Evolutionary conservation across 768 basidiomycete genomes (phyloP).

Genomic region (Crepidotus variabilis): DNA sequence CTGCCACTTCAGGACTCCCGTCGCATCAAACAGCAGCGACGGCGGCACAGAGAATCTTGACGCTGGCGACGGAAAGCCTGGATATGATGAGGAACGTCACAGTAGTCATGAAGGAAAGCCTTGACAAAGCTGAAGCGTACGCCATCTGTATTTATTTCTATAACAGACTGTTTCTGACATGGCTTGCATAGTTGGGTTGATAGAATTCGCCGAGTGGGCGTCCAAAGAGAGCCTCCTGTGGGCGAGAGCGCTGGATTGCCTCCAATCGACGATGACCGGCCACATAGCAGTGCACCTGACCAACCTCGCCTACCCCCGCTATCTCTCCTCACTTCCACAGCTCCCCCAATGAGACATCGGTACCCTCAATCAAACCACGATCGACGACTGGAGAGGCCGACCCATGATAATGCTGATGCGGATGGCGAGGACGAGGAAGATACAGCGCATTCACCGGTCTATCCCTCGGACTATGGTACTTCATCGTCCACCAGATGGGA

Average conservation of each 20-base stretch:
- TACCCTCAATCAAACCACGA: not conserved
- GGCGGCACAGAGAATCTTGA: conserved; percentile 78
- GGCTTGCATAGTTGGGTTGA: not conserved
- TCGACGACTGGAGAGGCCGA: not conserved
- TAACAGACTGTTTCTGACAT: not conserved
- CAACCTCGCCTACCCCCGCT: not conserved
- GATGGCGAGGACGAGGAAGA: not conserved
- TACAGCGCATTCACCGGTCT: not conserved
- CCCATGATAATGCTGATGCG: not conserved
- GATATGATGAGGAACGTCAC: conserved; percentile 91
- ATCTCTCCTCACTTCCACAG: not conserved
- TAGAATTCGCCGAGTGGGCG: too few species aligned
- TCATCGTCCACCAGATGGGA: not conserved
- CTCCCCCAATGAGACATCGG: not conserved
- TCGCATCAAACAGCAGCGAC: conserved; percentile 43
- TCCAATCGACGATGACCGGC: not conserved
- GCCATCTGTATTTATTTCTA: conserved; percentile 26
- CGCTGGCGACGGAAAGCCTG: conserved; percentile 85
- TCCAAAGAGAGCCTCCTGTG: not conserved
- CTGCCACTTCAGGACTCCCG: conserved; percentile 7
- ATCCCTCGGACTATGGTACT: not conserved
- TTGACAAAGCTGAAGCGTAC: conserved; percentile 84
- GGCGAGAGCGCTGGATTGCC: not conserved
- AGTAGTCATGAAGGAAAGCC: conserved; percentile 80
- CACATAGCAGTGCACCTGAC: not conserved